Conservation (phyloP, 164 flowering plant genomes). For the Berberis vulgaris region DNA sequence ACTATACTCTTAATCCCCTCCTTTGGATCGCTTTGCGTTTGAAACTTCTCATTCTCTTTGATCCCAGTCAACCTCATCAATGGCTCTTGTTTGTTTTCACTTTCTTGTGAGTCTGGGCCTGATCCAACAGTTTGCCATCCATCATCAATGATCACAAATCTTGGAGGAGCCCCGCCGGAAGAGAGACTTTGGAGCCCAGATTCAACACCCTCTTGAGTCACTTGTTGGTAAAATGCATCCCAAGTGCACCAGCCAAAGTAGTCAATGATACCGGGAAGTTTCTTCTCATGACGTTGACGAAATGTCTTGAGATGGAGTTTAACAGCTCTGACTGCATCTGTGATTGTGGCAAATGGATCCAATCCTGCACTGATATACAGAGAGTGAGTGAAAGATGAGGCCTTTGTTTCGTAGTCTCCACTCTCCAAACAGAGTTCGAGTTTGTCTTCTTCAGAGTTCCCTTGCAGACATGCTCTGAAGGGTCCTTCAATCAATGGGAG, state of each 20-base stretch:
- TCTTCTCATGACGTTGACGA: conserved; percentile 73
- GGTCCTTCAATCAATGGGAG: conserved; percentile 82
- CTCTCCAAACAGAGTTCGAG: conserved; percentile 82
- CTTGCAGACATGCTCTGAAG: conserved; percentile 72
- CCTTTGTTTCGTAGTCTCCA: conserved; percentile 60
- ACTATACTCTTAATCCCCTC: conserved; percentile 68
- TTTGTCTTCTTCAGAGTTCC: conserved; percentile 47
- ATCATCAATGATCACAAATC: conserved; percentile 91
- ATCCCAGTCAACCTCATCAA: conserved; percentile 61
- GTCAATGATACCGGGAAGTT: conserved; percentile 69
- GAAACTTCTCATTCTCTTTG: conserved; percentile 74
- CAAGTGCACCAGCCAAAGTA: conserved; percentile 99
- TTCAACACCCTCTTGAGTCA: conserved; percentile 84
- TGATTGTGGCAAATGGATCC: conserved; percentile 65
- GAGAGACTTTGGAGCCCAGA: conserved; percentile 57
- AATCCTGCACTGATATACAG: conserved; percentile 57
- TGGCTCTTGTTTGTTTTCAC: conserved; percentile 14
- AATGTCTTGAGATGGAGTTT: conserved; percentile 62
- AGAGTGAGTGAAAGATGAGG: conserved; percentile 51
- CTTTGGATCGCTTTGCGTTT: conserved; percentile 47
- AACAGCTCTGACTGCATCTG: conserved; percentile 53
- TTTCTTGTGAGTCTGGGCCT: conserved; percentile 18
- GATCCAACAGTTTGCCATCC: conserved; percentile 87
- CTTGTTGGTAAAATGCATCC: conserved; percentile 96
- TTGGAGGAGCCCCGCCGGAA: conserved; percentile 68